These are phyloP conservation scores for Ziziphus jujuba DNA, from an alignment of 306 rosid genomes.

Conservation along the genomic window DNA sequence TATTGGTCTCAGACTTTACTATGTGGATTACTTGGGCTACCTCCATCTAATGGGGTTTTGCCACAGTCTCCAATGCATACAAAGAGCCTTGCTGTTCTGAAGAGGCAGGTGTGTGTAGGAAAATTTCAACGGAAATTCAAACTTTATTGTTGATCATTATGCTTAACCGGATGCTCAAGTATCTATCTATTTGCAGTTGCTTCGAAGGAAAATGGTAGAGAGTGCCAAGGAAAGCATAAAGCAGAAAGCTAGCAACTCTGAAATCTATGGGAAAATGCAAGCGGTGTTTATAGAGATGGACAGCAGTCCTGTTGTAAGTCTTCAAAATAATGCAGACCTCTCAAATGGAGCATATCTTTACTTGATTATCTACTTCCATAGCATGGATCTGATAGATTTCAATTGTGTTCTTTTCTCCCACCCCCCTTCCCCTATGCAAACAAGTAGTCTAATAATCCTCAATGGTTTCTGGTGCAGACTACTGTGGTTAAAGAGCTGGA, in stretches of 20 bases:
- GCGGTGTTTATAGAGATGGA: slow-evolving; percentile 84
- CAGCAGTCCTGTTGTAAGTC: slow-evolving; percentile 41
- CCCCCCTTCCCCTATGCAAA: neutral
- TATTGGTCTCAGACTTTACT: slow-evolving; percentile 63
- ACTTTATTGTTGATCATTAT: neutral
- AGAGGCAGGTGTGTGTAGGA: slow-evolving; percentile 53
- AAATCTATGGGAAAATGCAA: slow-evolving; percentile 81
- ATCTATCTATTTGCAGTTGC: slow-evolving; percentile 43
- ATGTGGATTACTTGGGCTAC: slow-evolving; percentile 82
- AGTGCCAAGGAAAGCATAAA: slow-evolving; percentile 81
- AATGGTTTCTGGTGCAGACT: slow-evolving; percentile 43
- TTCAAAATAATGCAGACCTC: neutral
- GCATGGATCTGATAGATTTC: too few species aligned
- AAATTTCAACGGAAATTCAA: neutral
- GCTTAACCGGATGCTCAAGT: slow-evolving; percentile 15
- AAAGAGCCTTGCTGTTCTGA: slow-evolving; percentile 81
- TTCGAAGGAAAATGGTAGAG: slow-evolving; percentile 67
- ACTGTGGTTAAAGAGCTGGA: slow-evolving; percentile 62
- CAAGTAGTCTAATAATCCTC: slow-evolving; percentile 11
- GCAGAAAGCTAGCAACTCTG: slow-evolving; percentile 62
- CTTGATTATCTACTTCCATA: neutral
- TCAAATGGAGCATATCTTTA: neutral
- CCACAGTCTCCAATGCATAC: slow-evolving; percentile 99
- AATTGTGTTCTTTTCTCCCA: too few species aligned
- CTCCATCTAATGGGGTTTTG: slow-evolving; percentile 90